Percentiles rank a stretch among this genome's conserved stretches.
Conservation (phyloP, 108 stramenopile species). For the Nitzschia sp. region DNA sequence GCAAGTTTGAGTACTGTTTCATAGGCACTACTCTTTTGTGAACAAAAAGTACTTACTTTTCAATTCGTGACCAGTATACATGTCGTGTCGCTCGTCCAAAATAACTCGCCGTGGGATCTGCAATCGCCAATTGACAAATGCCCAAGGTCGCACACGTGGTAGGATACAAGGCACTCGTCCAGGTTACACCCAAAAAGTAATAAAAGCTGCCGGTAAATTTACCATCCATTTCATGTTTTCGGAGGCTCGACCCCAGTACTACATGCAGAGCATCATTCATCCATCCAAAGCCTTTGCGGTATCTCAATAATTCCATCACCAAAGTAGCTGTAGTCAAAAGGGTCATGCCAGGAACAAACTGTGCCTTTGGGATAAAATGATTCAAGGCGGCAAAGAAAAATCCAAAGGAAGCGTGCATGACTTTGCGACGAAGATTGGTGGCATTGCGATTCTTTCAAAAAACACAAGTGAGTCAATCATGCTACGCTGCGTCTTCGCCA, state of each 20-base stretch:
- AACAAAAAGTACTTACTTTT: conserved; percentile 45
- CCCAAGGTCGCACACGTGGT: conserved; percentile 69
- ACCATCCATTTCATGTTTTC: conserved; percentile 89
- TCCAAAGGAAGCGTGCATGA: conserved; percentile 73
- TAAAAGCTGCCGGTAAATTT: conserved; percentile 87
- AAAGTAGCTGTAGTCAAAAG: conserved; percentile 45
- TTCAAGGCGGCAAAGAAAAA: conserved; percentile 76
- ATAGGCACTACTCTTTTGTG: too few species aligned
- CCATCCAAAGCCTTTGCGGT: conserved; percentile 79
- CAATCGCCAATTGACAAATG: conserved; percentile 79
- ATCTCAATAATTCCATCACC: conserved; percentile 70
- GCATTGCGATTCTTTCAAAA: conserved; percentile 66
- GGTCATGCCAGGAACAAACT: conserved; percentile 66
- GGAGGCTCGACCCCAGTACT: conserved; percentile 57
- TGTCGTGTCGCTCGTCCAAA: conserved; percentile 79
- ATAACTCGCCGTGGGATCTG: conserved; percentile 78
- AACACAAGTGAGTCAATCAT: neutral
- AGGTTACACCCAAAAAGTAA: conserved; percentile 79
- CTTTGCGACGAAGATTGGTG: conserved; percentile 73
- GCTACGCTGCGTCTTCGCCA: neutral
- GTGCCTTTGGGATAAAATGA: conserved; percentile 64
- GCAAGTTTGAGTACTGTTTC: neutral
- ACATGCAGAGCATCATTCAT: conserved; percentile 71
- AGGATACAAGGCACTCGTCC: conserved; percentile 63
- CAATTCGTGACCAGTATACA: conserved; percentile 83